phyloP scores from a whole-genome alignment of 75 land plant genomes.

The Sequoia sempervirens region DNA sequence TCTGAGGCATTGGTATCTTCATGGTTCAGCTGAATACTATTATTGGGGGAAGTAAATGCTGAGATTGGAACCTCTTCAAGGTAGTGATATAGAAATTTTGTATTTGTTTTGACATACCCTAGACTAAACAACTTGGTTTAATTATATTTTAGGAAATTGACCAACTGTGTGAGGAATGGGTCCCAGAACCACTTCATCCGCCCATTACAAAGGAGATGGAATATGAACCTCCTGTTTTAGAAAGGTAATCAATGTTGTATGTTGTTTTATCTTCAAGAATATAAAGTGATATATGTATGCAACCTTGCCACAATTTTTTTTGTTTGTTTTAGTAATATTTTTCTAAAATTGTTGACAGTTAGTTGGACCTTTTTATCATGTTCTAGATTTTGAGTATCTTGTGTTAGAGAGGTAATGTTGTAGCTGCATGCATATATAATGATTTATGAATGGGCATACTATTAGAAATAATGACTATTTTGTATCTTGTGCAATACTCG shows the following conservation, averaged over 20 bases:
- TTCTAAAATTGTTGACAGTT: neutral
- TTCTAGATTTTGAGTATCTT: neutral
- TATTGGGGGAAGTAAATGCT: neutral
- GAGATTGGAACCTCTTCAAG: neutral
- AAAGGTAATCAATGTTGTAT: constrained; percentile 43
- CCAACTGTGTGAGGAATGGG: constrained; percentile 90
- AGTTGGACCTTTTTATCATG: neutral
- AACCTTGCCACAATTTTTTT: neutral
- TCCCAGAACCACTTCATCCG: constrained; percentile 88
- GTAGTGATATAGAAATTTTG: neutral
- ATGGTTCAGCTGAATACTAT: neutral
- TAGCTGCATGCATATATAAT: neutral
- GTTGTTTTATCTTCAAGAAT: neutral
- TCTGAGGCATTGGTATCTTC: neutral
- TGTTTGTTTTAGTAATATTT: neutral
- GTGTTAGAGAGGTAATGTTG: neutral
- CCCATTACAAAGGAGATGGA: constrained; percentile 72
- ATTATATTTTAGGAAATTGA: constrained; percentile 70
- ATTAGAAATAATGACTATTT: neutral
- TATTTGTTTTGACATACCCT: neutral
- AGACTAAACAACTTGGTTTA: neutral
- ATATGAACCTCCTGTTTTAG: constrained; percentile 60
- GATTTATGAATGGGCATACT: neutral
- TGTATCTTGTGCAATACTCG: neutral
- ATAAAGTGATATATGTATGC: neutral